Evolutionary conservation across 352 stramenopile species (phyloP).

Genomic region (Pythium aristosporum): DNA sequence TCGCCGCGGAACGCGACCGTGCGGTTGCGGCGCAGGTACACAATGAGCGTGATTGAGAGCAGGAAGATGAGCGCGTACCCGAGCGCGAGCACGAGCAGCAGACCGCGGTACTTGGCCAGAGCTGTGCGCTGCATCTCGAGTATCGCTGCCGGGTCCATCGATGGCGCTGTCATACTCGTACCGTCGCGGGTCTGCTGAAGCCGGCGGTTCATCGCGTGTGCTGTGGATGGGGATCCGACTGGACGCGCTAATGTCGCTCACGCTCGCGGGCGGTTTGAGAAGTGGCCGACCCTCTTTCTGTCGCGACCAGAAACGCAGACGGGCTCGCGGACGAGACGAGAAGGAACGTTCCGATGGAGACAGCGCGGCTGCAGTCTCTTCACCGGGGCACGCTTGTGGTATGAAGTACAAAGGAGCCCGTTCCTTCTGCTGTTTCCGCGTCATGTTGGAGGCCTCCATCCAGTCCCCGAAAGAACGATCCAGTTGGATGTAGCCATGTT

Average conservation of each 20-base stretch:
- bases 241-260: not conserved
- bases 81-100: constrained; percentile 12
- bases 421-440: constrained; percentile 10
- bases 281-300: not conserved
- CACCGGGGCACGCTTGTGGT: not conserved
- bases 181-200: not conserved
- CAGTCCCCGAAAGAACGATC: not conserved
- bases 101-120: constrained; percentile 18
- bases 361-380: not conserved
- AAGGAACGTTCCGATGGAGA: not conserved
- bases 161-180: not conserved
- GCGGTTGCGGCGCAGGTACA: constrained; percentile 58
- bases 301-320: not conserved
- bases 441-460: constrained; percentile 6
- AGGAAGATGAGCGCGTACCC: constrained; percentile 12
- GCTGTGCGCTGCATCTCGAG: constrained; percentile 4
- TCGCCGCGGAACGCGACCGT: constrained; percentile 52
- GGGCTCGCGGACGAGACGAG: not conserved
- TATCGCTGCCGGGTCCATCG: constrained; percentile 1
- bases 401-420: not conserved
- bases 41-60: constrained; percentile 28
- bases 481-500: constrained; percentile 18
- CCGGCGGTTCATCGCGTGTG: constrained; percentile 5
- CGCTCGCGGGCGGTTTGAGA: not conserved
- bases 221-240: not conserved